Base-by-base conservation (phyloP, 495 filamentous ascomycete genomes). In the Neurospora intermedia region DNA sequence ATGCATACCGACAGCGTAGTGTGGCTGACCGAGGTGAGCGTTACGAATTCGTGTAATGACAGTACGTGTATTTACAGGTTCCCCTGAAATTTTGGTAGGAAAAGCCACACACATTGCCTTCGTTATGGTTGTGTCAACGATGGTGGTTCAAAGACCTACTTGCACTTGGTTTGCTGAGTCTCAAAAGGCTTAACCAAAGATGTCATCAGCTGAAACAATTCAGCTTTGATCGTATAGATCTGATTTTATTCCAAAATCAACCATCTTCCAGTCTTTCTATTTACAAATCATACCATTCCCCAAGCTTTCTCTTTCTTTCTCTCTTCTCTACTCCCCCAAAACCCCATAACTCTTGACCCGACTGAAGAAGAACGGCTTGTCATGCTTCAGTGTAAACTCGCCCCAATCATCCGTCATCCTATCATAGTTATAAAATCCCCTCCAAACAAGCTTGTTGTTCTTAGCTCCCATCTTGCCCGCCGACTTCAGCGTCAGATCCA, bases 371-470 rank as follows among this genome's bases (percentile, higher is more conserved):
- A 91, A 98, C 2, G 94, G 87, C 78, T 92, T 91, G 78, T 94
- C 91, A 80, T 97, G 93, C 80, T 89, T 91, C 74, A 95, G 82
- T 20, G 87, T 85, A 82, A 98, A 98, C 81, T 93, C 91, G 0
- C 87, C 93, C 91, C 93, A 93, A 80, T 97, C 94, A 78, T 95
- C 94, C 23, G 94, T 95, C 76, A 97, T 82, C 77, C 85, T 86
- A 77, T 97, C 96, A 76, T 96, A 96, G 81, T 90, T 94, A 91
- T 93, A 97, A 81, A 91, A 97, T 0, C 93, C 92, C 79, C 91
- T 91, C 96, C 96, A 98, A 0, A 82, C 82, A 43, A 99, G 80
- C 82, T 95, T 97, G 69, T 93, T 97, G 73, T 94, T 96, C 76
- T 87, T 87, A 23, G 85, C 80, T 6, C 81, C 79, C 6, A 80